Conservation (phyloP, 805 yeast species). For the Cyberlindnera xylosilytica region DNA sequence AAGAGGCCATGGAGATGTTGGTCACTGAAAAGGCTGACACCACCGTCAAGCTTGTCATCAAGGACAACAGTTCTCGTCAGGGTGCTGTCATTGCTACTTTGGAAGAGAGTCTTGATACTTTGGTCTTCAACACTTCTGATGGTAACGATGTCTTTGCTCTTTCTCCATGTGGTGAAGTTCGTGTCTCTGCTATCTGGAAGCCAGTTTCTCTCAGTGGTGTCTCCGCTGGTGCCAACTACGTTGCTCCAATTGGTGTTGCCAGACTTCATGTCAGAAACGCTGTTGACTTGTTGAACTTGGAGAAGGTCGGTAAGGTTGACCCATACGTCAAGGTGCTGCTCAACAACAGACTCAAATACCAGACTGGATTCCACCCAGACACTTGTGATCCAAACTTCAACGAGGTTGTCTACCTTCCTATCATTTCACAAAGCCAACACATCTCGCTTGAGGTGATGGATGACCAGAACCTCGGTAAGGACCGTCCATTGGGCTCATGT, state of each 20-base stretch:
- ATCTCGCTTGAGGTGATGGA: constrained; percentile 60
- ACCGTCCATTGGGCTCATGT: constrained; percentile 60
- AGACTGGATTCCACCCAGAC: constrained; percentile 52
- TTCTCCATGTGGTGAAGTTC: constrained; percentile 51
- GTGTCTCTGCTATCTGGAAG: constrained; percentile 64
- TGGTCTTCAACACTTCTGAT: constrained; percentile 42
- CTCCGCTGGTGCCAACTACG: constrained; percentile 42
- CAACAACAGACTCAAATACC: constrained; percentile 55
- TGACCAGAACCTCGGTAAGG: constrained; percentile 60
- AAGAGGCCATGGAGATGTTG: constrained; percentile 57
- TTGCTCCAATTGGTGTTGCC: constrained; percentile 65
- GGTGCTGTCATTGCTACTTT: constrained; percentile 52
- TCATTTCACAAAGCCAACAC: constrained; percentile 57
- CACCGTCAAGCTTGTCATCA: constrained; percentile 51
- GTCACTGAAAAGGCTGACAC: constrained; percentile 59
- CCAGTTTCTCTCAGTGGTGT: constrained; percentile 57
- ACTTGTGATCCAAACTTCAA: constrained; percentile 58
- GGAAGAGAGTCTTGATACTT: constrained; percentile 40
- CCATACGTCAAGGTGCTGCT: constrained; percentile 63
- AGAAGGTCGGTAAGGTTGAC: constrained; percentile 69
- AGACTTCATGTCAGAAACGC: constrained; percentile 58
- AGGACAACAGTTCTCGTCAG: constrained; percentile 49
- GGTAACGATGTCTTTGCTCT: constrained; percentile 50
- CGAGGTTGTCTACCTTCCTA: constrained; percentile 56
- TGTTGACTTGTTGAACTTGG: constrained; percentile 50